Conservation (phyloP, 2,329 filamentous ascomycete genomes). For the Scedosporium boydii region DNA sequence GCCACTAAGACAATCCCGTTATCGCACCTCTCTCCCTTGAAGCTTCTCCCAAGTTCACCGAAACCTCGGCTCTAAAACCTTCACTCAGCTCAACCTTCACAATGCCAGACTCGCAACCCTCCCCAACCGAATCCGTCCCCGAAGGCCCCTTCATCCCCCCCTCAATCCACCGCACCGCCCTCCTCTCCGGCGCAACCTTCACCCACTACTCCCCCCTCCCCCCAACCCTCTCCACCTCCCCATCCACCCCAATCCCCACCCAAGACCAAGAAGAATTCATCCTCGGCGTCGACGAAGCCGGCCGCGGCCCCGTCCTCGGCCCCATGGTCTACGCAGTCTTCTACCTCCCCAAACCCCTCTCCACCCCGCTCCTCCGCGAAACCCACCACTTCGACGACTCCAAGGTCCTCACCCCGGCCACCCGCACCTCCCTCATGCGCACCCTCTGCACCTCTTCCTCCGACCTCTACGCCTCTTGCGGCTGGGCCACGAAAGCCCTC, state of each 20-base stretch:
- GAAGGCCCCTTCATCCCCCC: constrained; percentile 52
- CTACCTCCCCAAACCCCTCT: constrained; percentile 63
- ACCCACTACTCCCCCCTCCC: constrained; percentile 64
- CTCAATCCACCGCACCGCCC: constrained; percentile 47
- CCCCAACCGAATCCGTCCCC: constrained; percentile 8
- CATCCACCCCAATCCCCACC: constrained; percentile 18
- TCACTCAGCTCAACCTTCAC: not conserved
- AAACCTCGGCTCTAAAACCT: not conserved
- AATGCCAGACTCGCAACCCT: constrained; percentile 10
- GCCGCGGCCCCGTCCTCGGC: constrained; percentile 85
- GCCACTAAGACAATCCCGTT: no score
- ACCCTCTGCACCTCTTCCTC: constrained; percentile 57
- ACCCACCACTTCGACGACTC: constrained; percentile 90
- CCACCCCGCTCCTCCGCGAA: constrained; percentile 64
- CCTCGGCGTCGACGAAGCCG: constrained; percentile 88
- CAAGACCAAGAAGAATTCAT: constrained; percentile 48
- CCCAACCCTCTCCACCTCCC: constrained; percentile 34
- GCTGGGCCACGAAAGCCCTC: constrained; percentile 74
- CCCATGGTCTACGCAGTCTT: constrained; percentile 65
- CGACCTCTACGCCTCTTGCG: constrained; percentile 47
- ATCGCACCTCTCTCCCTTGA: no score
- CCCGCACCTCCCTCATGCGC: constrained; percentile 62
- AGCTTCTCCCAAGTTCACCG: not conserved
- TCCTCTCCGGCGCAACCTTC: constrained; percentile 60
- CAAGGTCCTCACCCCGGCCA: constrained; percentile 76